Base-by-base conservation (phyloP, 225 moss, liverwort and hornwort species). In the Antitrichia curtipendula region DNA sequence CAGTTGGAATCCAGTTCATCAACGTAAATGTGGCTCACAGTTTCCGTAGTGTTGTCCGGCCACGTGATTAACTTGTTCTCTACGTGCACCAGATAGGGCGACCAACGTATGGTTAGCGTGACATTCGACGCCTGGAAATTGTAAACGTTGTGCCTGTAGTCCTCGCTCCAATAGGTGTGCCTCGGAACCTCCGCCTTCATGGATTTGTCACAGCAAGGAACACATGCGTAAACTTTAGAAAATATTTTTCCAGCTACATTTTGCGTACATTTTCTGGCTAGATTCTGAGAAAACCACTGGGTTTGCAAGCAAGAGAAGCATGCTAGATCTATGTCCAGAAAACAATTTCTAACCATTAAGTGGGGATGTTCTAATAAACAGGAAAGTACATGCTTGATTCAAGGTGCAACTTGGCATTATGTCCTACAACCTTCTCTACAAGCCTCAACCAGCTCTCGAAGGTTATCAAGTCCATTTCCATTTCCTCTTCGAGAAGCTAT, bases 81-180 rank as follows among this genome's bases (percentile, higher is more conserved):
- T 38, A 82, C 82, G 81, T 70, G 91, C 86, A 96, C 90, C 29
- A 99, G 92, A 71, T 95, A 97, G 13, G 98, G 96, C 86, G 98
- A 93, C 98, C 98, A 97, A 45, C 91, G 88, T 60, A 90, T 90
- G 56, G 75, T 78, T 16, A 97, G 70, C 21, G 95, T 93, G 75
- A 97, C 93, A 65, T 95, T 91, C 65, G 91, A 82, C 13, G 80
- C 80, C 59, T 66, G 79, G 82, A 94, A 99, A 49, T 85, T 72
- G 90, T 93, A 92, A 52, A 47, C 69, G 45, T 89, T 90, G 68
- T 85, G 28, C 87, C 77, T 82, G 87, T 88, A 90, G 66, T 91
- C 91, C 41, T 84, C 61, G 54, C 82, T 83, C 75, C 93, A 90
- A 34, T 85, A 90, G 3, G 88, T 80, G 3, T 82, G 43, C 52